A percentile compares a stretch with the other conserved stretches of the same genome.
Evolutionary conservation across 768 basidiomycete genomes (phyloP).

Genomic region (Boletus huronensis): DNA sequence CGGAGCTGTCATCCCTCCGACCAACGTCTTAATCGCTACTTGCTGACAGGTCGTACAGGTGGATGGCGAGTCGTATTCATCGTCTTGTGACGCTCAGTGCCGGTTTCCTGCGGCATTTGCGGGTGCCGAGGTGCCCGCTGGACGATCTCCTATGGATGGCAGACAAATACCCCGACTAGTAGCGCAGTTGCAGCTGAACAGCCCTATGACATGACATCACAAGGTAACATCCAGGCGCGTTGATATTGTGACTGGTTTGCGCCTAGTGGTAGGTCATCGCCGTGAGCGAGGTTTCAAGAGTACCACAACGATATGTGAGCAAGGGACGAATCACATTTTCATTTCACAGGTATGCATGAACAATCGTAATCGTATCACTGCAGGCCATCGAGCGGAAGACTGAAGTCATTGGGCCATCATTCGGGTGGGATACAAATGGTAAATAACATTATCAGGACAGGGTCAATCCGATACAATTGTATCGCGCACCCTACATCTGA

Average conservation of each 20-base stretch:
- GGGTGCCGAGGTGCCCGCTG: background rate
- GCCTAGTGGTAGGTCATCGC: background rate
- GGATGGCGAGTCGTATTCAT: background rate
- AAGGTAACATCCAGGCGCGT: background rate
- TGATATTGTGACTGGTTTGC: background rate
- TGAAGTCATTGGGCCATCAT: background rate
- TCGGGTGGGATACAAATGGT: conserved; percentile 6
- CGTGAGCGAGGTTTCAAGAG: too few relatives aligned
- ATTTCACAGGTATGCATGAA: too few relatives aligned
- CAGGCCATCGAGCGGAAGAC: background rate
- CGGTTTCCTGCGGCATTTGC: background rate
- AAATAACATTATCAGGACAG: conserved; percentile 8
- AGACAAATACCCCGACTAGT: background rate
- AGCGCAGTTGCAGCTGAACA: background rate
- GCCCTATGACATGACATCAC: too few relatives aligned
- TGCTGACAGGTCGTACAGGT: background rate
- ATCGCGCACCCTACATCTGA: background rate
- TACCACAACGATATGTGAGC: background rate
- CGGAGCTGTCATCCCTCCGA: background rate
- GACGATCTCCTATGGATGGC: too few relatives aligned
- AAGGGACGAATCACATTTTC: background rate
- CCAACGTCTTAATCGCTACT: background rate
- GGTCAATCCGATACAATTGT: background rate
- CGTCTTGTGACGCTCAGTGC: background rate
- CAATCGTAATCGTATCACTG: background rate